Conservation (phyloP, 345 rosid species). For the Litchi chinensis region DNA sequence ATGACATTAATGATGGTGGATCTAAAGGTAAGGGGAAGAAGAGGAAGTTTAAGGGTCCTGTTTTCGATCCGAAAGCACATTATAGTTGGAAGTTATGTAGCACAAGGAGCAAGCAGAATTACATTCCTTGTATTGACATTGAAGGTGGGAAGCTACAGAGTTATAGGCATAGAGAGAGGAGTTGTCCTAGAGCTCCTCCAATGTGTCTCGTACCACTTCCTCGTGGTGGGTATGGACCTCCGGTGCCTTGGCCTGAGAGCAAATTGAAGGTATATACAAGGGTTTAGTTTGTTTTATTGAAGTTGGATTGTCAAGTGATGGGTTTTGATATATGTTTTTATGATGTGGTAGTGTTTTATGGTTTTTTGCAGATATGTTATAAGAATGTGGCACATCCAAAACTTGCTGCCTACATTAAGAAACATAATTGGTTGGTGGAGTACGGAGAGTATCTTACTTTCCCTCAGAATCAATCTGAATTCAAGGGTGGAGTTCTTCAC, state of each 20-base stretch:
- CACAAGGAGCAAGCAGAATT: slow-evolving; percentile 90
- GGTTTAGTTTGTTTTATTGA: slow-evolving; percentile 11
- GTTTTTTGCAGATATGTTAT: slow-evolving; percentile 60
- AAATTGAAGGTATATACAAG: slow-evolving; percentile 56
- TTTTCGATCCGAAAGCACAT: slow-evolving; percentile 81
- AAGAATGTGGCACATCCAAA: slow-evolving; percentile 93
- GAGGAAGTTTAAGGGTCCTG: slow-evolving; percentile 77
- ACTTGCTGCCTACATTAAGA: slow-evolving; percentile 76
- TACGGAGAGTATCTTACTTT: slow-evolving; percentile 71
- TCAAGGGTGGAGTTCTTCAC: slow-evolving; percentile 75
- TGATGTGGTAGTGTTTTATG: slow-evolving; percentile 8
- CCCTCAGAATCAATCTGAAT: slow-evolving; percentile 73
- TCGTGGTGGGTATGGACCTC: slow-evolving; percentile 69
- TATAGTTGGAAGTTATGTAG: slow-evolving; percentile 83
- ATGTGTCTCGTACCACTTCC: slow-evolving; percentile 93
- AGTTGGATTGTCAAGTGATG: slow-evolving; percentile 11
- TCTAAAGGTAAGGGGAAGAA: slow-evolving; percentile 36
- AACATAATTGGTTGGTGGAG: slow-evolving; percentile 68
- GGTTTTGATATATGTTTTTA: slow-evolving; percentile 25
- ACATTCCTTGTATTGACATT: slow-evolving; percentile 91
- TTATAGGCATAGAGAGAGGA: slow-evolving; percentile 85
- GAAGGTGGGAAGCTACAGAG: slow-evolving; percentile 70
- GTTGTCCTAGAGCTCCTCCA: slow-evolving; percentile 69
- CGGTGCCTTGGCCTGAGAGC: slow-evolving; percentile 85
- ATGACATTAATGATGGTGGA: slow-evolving; percentile 31